phyloP scores from a whole-genome alignment of 768 basidiomycete species.

The Rhodotorula toruloides region DNA sequence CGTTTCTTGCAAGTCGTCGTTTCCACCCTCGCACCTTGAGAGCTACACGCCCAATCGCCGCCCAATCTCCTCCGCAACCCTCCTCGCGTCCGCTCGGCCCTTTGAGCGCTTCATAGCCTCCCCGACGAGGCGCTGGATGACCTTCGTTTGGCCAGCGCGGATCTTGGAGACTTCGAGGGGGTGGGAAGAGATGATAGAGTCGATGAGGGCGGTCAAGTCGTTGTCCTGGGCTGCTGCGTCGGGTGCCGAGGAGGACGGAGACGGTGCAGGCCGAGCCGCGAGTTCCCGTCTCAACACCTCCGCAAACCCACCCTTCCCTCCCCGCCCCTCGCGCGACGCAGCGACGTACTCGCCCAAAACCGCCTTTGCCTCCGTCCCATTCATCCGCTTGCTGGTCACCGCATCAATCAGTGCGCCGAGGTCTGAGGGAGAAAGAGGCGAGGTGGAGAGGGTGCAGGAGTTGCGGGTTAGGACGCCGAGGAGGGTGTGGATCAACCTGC shows the following conservation, averaged over 20 bases:
- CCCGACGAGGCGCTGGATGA: conserved; percentile 74
- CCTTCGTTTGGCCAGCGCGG: conserved; percentile 65
- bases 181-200: conserved; percentile 59
- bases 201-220: conserved; percentile 54
- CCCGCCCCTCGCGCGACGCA: background rate
- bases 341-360: background rate
- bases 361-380: conserved; percentile 50
- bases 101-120: conserved; percentile 74
- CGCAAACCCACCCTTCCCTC: conserved; percentile 53
- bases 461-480: conserved; percentile 68
- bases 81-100: conserved; percentile 71
- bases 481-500: conserved; percentile 82
- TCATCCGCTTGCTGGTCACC: conserved; percentile 62
- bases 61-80: conserved; percentile 53
- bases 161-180: conserved; percentile 65
- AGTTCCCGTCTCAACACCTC: conserved; percentile 68
- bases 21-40: background rate
- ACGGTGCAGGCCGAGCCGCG: conserved; percentile 26
- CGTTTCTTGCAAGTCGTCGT: background rate
- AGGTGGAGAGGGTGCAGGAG: conserved; percentile 56
- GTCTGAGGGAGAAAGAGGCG: conserved; percentile 59
- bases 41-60: background rate
- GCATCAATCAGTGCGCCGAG: conserved; percentile 74
- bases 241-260: background rate
- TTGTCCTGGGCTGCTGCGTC: conserved; percentile 33